Base-by-base conservation (phyloP, 371 early-diverging fungal species). In the Umbelopsis sp. region DNA sequence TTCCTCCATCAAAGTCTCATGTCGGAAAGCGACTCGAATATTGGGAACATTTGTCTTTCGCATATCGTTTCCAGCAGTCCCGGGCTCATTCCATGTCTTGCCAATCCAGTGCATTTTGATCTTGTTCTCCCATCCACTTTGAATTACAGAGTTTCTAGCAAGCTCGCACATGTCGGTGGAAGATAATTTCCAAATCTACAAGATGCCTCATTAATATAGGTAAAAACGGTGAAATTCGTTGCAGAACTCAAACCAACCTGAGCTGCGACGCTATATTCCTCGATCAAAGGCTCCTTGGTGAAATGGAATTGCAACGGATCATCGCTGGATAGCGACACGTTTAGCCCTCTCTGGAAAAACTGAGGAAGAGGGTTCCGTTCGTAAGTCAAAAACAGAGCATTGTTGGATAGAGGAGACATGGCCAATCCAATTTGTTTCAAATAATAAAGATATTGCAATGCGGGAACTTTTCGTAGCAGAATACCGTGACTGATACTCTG, bases 301-400 rank as follows among this genome's bases (percentile, higher is more conserved):
- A 95, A 98, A 72, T 99, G 99, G 86, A 99, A 99, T 79, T 99
- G 99, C 29, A 99, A 76, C 7, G 99, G 99, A 81, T 99, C 99
- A 78, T 99, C 99, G 3, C 99, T 98, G 6, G 97, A 97, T 44
- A 99, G 81, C 11, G 94, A 93, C 25, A 99, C 94, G 72, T 99
- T 98, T 50, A 99, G 87, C 0, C 99, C 99, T 25, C 96, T 92
- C 65, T 97, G 93, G 87, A 98, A 99, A 80, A 95, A 99, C 10
- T 86, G 80, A 50, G 93, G 89, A 75, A 99, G 92, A 5, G 99
- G 99, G 77, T 98, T 99, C 66, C 99, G 89, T 74, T 98, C 97
- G 77, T 96, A 97, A 14, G 92, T 93, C 69, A 99, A 80, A 75
- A 99, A 99, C 44, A 99, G 83, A 0, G 99, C 98, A 79, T 99